phyloP scores from a whole-genome alignment of 2,329 filamentous ascomycete species.

The Helotiales sp. region DNA sequence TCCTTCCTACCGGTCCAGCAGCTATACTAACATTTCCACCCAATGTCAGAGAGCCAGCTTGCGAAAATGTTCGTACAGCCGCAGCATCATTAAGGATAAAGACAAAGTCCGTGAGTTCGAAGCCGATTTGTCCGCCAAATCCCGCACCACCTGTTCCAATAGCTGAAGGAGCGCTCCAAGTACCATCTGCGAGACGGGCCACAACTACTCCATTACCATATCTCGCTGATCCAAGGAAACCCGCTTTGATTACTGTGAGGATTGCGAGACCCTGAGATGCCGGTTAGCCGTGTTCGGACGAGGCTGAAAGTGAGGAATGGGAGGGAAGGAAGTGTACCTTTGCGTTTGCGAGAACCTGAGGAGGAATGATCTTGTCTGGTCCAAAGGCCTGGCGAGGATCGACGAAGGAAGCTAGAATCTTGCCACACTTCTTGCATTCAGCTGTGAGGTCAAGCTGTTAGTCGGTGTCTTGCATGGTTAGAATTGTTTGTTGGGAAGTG shows the following conservation, averaged over 20 bases:
- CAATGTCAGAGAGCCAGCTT: slow-evolving; percentile 86
- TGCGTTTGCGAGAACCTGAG: slow-evolving; percentile 82
- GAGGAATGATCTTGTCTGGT: slow-evolving; percentile 96
- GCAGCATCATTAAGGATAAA: slow-evolving; percentile 93
- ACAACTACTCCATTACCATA: slow-evolving; percentile 84
- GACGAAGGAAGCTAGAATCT: slow-evolving; percentile 92
- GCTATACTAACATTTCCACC: slow-evolving; percentile 97
- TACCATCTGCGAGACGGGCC: slow-evolving; percentile 72
- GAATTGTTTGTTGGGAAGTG: slow-evolving; percentile 18
- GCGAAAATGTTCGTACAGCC: slow-evolving; percentile 91
- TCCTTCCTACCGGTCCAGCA: slow-evolving; percentile 88
- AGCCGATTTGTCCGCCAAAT: slow-evolving; percentile 83
- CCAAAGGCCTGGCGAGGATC: slow-evolving; percentile 92
- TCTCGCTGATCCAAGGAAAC: slow-evolving; percentile 79
- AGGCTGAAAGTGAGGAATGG: background rate
- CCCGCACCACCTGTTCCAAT: slow-evolving; percentile 80
- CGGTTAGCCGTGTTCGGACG: background rate
- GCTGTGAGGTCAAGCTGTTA: slow-evolving; percentile 53
- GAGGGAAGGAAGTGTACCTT: slow-evolving; percentile 59
- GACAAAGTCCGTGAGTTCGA: slow-evolving; percentile 91
- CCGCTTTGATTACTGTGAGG: slow-evolving; percentile 83
- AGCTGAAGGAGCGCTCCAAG: slow-evolving; percentile 79
- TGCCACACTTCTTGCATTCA: slow-evolving; percentile 96
- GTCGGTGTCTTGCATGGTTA: slow-evolving; percentile 21
- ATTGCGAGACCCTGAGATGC: slow-evolving; percentile 69